These are phyloP conservation scores for Trametes versicolor DNA, from an alignment of 1,284 basidiomycete genomes.

Conservation along the genomic window DNA sequence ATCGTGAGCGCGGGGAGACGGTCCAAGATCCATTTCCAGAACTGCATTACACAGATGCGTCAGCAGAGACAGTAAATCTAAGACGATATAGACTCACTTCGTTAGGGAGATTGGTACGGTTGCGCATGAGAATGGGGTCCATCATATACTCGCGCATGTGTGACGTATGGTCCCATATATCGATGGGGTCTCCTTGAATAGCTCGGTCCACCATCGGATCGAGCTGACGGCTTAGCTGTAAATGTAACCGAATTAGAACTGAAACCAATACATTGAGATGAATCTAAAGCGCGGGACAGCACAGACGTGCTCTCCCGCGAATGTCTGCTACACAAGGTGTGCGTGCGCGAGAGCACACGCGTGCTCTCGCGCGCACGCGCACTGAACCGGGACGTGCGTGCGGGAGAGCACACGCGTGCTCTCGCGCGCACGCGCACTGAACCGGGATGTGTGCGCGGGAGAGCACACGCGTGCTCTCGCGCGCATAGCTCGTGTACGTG, in stretches of 20 bases:
- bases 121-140: neutral
- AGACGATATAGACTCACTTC: neutral
- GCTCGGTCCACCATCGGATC: neutral
- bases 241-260: neutral
- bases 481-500: too few species aligned
- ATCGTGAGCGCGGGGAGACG: neutral
- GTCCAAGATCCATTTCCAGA: slow-evolving; percentile 4
- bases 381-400: too few species aligned
- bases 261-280: too few species aligned
- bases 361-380: too few species aligned
- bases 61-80: neutral
- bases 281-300: too few species aligned
- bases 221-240: neutral
- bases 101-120: neutral
- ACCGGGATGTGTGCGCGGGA: too few species aligned
- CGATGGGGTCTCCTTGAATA: neutral
- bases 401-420: too few species aligned
- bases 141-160: neutral
- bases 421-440: too few species aligned
- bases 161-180: neutral
- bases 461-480: too few species aligned
- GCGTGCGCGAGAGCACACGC: too few species aligned
- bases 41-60: neutral
- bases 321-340: too few species aligned
- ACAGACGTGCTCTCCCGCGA: too few species aligned